Percentiles rank a stretch among this genome's conserved stretches.
These are phyloP conservation scores for Scopulariopsis brevicaulis DNA, from an alignment of 2,329 filamentous ascomycete species.

Conservation along the genomic window DNA sequence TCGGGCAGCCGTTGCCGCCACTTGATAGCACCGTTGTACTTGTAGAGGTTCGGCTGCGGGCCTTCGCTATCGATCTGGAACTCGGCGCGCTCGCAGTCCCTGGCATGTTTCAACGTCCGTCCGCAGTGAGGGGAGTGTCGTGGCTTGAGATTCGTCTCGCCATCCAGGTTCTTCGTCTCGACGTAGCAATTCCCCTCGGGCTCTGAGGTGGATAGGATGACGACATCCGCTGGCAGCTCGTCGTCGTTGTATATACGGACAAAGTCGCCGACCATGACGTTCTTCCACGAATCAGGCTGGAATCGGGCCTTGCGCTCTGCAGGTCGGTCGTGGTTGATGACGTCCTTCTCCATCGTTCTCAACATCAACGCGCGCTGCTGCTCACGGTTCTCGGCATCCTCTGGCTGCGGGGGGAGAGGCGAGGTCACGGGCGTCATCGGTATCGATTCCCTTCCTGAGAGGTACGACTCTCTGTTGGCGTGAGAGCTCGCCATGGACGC, in stretches of 20 bases:
- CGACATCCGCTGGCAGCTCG: slow-evolving; percentile 84
- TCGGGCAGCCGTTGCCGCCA: slow-evolving; percentile 68
- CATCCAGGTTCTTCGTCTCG: slow-evolving; percentile 96
- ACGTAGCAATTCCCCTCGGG: slow-evolving; percentile 92
- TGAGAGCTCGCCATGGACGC: slow-evolving; percentile 34
- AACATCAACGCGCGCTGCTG: slow-evolving; percentile 21
- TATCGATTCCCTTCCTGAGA: slow-evolving; percentile 53
- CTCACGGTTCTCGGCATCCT: slow-evolving; percentile 17
- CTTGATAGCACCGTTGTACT: slow-evolving; percentile 80
- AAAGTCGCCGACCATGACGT: slow-evolving; percentile 87
- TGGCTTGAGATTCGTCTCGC: slow-evolving; percentile 95
- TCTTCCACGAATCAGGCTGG: slow-evolving; percentile 93
- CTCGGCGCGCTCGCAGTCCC: slow-evolving; percentile 81
- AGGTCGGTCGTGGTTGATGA: slow-evolving; percentile 63
- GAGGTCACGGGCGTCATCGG: slow-evolving; percentile 95
- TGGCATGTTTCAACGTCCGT: slow-evolving; percentile 71
- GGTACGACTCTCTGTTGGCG: slow-evolving; percentile 37
- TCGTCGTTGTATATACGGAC: slow-evolving; percentile 95
- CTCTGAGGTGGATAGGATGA: slow-evolving; percentile 88
- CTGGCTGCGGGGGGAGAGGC: slow-evolving; percentile 44
- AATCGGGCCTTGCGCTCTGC: slow-evolving; percentile 67
- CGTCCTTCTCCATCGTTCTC: slow-evolving; percentile 35
- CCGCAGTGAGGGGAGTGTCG: slow-evolving; percentile 83
- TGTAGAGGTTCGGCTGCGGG: slow-evolving; percentile 88
- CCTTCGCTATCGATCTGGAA: slow-evolving; percentile 85